These are phyloP conservation scores for Wickerhamiella musiphila DNA, from an alignment of 805 yeast species.

Conservation along the genomic window DNA sequence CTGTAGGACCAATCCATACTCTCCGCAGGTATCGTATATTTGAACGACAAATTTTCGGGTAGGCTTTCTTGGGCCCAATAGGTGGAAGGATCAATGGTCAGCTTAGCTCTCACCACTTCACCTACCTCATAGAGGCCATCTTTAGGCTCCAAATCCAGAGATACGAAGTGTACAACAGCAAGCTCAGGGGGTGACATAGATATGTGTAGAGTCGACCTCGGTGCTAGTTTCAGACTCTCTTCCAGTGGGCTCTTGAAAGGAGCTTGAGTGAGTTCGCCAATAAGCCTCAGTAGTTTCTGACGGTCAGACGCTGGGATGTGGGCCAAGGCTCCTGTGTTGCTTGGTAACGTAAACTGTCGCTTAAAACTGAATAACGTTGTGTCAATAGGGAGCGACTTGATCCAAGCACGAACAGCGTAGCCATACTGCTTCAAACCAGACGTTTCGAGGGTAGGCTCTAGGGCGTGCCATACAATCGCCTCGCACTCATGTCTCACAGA, in stretches of 20 bases:
- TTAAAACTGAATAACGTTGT: conserved; percentile 4
- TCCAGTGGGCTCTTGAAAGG: not conserved
- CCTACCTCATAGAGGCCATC: conserved; percentile 36
- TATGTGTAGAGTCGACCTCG: conserved; percentile 6
- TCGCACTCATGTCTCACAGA: conserved; percentile 11
- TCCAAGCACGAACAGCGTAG: conserved; percentile 6
- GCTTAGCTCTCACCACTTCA: conserved; percentile 33
- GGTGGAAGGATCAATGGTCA: conserved; percentile 29
- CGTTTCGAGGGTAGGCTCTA: conserved; percentile 1
- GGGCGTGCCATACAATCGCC: conserved; percentile 9
- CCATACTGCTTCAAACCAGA: conserved; percentile 6
- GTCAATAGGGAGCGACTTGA: conserved; percentile 6
- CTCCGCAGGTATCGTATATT: conserved; percentile 31
- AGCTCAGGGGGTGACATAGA: conserved; percentile 39
- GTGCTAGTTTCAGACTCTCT: conserved; percentile 2
- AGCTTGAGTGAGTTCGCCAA: conserved; percentile 8
- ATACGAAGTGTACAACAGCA: conserved; percentile 42
- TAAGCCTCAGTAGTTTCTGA: not conserved
- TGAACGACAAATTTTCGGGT: conserved; percentile 20
- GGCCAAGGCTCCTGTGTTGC: not conserved
- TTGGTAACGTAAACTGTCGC: conserved; percentile 4
- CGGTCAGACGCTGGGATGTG: not conserved
- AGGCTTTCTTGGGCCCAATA: conserved; percentile 25
- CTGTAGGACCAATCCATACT: conserved; percentile 67
- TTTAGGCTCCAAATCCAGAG: conserved; percentile 21